These are phyloP conservation scores for Talaromyces marneffei DNA, from an alignment of 2,329 filamentous ascomycete genomes.

Conservation along the genomic window DNA sequence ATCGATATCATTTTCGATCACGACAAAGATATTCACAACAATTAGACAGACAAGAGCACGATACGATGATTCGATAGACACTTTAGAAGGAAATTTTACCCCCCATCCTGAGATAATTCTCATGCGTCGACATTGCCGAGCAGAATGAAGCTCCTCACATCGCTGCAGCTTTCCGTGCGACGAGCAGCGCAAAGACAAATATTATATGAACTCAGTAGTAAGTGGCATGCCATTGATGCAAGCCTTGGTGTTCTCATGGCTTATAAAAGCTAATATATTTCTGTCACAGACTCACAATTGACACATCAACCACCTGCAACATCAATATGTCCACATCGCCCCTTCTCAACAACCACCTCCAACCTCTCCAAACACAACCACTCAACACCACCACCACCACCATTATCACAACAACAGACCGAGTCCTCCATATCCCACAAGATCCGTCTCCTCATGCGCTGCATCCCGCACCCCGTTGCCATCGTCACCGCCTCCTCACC, in stretches of 20 bases:
- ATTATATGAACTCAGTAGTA: constrained; percentile 9
- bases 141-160: constrained; percentile 29
- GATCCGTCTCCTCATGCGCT: constrained; percentile 47
- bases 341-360: neutral
- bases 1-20: neutral
- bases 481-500: constrained; percentile 45
- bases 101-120: too few relatives aligned
- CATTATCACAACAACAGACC: neutral
- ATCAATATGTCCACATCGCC: neutral
- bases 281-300: neutral
- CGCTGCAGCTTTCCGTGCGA: constrained; percentile 16
- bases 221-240: neutral
- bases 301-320: neutral
- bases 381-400: neutral
- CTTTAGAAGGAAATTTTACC: neutral
- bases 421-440: constrained; percentile 18
- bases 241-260: neutral
- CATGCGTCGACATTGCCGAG: constrained; percentile 9
- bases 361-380: neutral
- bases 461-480: constrained; percentile 53
- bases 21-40: neutral
- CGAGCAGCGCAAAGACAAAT: constrained; percentile 16
- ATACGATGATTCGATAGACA: neutral
- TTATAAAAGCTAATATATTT: neutral
- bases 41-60: neutral